Conservation (phyloP, 169 alveolate species). For the Plasmodium gaboni region DNA sequence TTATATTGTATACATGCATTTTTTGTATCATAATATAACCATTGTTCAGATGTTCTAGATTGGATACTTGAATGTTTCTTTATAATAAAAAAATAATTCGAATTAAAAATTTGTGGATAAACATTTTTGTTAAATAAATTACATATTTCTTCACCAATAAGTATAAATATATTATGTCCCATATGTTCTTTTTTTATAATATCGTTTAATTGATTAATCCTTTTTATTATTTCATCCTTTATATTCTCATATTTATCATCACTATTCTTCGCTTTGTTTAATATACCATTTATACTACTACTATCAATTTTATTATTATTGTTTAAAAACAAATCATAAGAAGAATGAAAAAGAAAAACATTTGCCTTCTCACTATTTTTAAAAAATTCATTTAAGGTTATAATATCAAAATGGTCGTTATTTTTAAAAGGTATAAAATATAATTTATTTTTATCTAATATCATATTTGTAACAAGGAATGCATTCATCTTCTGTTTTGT, state of each 20-base stretch:
- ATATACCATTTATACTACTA: neutral
- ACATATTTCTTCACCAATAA: slow-evolving; percentile 38
- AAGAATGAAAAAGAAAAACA: slow-evolving; percentile 24
- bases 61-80: neutral
- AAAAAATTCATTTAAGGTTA: slow-evolving; percentile 5
- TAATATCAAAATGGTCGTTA: slow-evolving; percentile 9
- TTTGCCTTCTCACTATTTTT: neutral
- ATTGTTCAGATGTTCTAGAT: neutral
- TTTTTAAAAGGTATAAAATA: slow-evolving; percentile 7
- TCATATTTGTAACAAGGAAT: slow-evolving; percentile 6
- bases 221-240: too few relatives aligned
- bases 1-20: slow-evolving; percentile 25
- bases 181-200: slow-evolving; percentile 22
- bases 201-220: too few relatives aligned
- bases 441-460: slow-evolving; percentile 6
- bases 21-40: slow-evolving; percentile 9
- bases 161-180: slow-evolving; percentile 24
- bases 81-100: slow-evolving; percentile 47
- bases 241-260: too few relatives aligned
- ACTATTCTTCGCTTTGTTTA: neutral
- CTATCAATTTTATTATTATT: neutral
- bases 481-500: neutral
- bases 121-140: slow-evolving; percentile 14
- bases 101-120: slow-evolving; percentile 15
- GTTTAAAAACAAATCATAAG: neutral